Conservation (phyloP, 148 eudicot genomes). For the Dianthus caryophyllus region DNA sequence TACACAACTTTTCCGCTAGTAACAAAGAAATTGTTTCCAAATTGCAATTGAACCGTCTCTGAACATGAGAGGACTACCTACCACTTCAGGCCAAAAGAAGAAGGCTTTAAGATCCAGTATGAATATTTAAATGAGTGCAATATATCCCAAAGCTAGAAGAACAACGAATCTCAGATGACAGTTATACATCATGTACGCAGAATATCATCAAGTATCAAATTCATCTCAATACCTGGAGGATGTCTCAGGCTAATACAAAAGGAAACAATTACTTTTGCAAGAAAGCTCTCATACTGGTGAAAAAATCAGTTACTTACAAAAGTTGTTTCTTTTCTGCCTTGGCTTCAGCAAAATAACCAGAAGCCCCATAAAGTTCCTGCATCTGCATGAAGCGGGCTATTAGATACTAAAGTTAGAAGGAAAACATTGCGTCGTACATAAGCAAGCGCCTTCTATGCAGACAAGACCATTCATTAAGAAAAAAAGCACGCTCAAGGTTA, state of each 20-base stretch:
- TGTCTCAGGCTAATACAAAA: neutral
- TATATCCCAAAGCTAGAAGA: too few species aligned
- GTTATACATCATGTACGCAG: neutral
- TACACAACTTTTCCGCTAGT: neutral
- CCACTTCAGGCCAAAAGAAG: neutral
- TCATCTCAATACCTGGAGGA: neutral
- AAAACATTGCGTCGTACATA: neutral
- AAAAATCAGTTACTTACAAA: constrained; percentile 43
- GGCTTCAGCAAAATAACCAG: constrained; percentile 81
- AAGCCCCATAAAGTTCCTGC: constrained; percentile 86
- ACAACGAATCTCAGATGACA: neutral
- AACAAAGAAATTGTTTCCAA: neutral
- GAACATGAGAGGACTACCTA: neutral
- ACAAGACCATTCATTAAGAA: neutral
- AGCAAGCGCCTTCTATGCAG: neutral
- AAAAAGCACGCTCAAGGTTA: neutral
- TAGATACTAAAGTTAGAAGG: neutral
- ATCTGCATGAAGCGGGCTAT: constrained; percentile 44
- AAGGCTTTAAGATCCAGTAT: neutral
- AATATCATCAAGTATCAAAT: neutral
- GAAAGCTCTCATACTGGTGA: neutral
- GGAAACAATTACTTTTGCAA: neutral
- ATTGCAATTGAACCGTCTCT: neutral
- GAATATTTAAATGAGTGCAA: neutral
- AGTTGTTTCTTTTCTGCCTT: constrained; percentile 47